These are phyloP conservation scores for Parmales sp. DNA, from an alignment of 108 stramenopile genomes.

Conservation along the genomic window DNA sequence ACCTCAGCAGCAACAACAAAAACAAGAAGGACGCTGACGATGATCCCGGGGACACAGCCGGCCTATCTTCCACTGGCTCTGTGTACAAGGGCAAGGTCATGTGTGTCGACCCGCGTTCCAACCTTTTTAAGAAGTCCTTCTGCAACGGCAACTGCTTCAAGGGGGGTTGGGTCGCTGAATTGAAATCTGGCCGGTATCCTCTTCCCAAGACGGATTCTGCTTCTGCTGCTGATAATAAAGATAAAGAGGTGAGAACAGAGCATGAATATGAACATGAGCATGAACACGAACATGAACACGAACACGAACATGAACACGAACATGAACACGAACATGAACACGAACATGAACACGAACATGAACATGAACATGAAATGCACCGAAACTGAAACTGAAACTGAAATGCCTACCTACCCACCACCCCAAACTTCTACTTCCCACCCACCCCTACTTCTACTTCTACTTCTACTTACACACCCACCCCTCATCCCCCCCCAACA, in stretches of 20 bases:
- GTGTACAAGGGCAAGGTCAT: too few species aligned
- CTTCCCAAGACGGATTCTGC: conserved; percentile 10
- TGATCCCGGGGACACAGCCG: neutral
- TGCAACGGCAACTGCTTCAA: conserved; percentile 77
- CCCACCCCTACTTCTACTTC: neutral
- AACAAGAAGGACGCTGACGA: neutral
- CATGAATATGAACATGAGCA: neutral
- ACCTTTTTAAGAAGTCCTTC: conserved; percentile 65
- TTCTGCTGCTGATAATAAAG: neutral
- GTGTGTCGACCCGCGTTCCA: conserved; percentile 66
- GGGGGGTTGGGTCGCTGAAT: conserved; percentile 55
- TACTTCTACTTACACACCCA: neutral
- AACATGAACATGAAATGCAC: neutral
- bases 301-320: too few species aligned
- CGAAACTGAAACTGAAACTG: conserved; percentile 9
- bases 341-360: too few species aligned
- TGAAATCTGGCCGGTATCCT: conserved; percentile 7
- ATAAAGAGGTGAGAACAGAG: conserved; percentile 22
- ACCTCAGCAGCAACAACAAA: too few species aligned
- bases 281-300: neutral
- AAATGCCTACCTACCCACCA: conserved; percentile 8
- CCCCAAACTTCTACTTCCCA: neutral
- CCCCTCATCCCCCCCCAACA: neutral
- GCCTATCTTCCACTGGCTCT: too few species aligned
- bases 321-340: too few species aligned